These are phyloP conservation scores for Euphorbia lathyris DNA, from an alignment of 345 rosid species.

Conservation along the genomic window DNA sequence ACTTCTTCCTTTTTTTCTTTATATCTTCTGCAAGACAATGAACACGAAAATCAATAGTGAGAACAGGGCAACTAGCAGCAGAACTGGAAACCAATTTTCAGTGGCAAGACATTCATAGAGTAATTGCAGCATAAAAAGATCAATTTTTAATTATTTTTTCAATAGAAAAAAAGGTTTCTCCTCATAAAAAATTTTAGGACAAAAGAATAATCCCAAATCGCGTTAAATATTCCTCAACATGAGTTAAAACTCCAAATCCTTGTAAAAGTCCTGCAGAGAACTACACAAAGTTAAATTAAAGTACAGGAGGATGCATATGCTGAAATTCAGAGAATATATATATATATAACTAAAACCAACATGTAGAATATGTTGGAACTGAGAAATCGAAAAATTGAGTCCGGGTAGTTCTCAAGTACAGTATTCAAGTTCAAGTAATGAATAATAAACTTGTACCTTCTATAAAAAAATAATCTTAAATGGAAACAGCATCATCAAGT, in stretches of 20 bases:
- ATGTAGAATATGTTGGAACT: constrained; percentile 26
- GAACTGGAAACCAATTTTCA: constrained; percentile 7
- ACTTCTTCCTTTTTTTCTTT: constrained; percentile 79
- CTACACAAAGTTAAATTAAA: constrained; percentile 59
- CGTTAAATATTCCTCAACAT: constrained; percentile 46
- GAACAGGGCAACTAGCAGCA: constrained; percentile 3
- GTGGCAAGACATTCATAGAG: constrained; percentile 3
- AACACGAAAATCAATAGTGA: constrained; percentile 21
- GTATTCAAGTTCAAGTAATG: constrained; percentile 27
- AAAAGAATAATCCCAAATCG: constrained; percentile 36
- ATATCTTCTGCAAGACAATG: constrained; percentile 51
- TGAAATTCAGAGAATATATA: constrained; percentile 34
- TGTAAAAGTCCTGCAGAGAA: constrained; percentile 71
- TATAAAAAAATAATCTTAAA: constrained; percentile 58
- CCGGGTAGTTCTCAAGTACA: constrained; percentile 10
- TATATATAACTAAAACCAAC: constrained; percentile 44
- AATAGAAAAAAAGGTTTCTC: neutral
- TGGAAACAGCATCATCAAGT: constrained; percentile 67
- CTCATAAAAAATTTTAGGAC: constrained; percentile 1
- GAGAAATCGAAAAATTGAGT: constrained; percentile 14
- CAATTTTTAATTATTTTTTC: neutral
- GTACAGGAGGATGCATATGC: constrained; percentile 32
- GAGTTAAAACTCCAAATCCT: constrained; percentile 56
- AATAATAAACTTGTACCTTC: constrained; percentile 51
- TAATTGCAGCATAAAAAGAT: constrained; percentile 2